phyloP scores from a whole-genome alignment of 2,329 filamentous ascomycete species.

The Lecanicillium sp. region DNA sequence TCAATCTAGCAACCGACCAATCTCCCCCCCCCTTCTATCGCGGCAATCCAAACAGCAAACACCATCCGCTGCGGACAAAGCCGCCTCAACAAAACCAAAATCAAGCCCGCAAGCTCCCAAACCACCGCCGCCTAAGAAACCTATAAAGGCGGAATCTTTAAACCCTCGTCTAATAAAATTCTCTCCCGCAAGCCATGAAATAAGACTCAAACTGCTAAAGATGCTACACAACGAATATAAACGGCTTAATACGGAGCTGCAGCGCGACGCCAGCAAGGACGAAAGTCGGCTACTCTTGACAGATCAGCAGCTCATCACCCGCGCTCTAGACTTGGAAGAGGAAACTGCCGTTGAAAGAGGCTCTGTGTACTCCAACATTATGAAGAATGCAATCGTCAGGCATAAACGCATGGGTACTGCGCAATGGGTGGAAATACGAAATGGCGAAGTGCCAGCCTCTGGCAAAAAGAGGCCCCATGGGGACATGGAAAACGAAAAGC shows the following conservation, averaged over 20 bases:
- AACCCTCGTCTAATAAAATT: constrained; percentile 58
- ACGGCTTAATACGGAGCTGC: constrained; percentile 58
- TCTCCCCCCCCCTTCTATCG: background rate
- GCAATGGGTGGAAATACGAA: constrained; percentile 61
- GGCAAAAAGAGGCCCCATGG: constrained; percentile 24
- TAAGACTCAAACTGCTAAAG: constrained; percentile 49
- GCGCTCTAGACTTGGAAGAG: constrained; percentile 72
- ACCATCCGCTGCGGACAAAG: constrained; percentile 8
- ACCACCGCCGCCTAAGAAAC: constrained; percentile 12
- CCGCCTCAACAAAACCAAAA: background rate
- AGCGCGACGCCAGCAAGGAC: constrained; percentile 38
- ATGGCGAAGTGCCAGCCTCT: constrained; percentile 27
- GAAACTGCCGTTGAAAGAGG: constrained; percentile 57
- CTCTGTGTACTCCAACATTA: constrained; percentile 70
- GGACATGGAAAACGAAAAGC: constrained; percentile 27
- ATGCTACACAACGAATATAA: constrained; percentile 56
- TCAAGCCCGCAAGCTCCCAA: constrained; percentile 8
- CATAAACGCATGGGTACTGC: constrained; percentile 66
- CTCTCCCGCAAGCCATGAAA: constrained; percentile 48
- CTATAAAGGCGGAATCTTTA: constrained; percentile 41
- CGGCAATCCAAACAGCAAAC: constrained; percentile 8
- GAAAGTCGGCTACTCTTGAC: constrained; percentile 47
- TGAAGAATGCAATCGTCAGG: constrained; percentile 71
- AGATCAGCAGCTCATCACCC: constrained; percentile 58
- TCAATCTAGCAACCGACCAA: background rate